Conservation (phyloP, 768 basidiomycete species). For the Mrakia frigida region DNA sequence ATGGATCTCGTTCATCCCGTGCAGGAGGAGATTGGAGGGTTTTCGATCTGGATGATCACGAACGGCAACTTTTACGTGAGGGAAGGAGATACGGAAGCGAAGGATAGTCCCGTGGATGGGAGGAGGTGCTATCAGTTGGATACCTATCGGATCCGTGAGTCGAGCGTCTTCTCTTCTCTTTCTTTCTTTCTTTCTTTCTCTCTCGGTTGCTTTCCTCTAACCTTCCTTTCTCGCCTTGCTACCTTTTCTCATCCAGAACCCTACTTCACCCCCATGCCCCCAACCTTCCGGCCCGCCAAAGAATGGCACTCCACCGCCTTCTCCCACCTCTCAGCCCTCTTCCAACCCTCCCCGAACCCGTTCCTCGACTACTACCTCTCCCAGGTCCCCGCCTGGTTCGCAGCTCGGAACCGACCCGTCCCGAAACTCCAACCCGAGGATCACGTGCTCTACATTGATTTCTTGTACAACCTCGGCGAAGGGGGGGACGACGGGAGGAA, state of each 20-base stretch:
- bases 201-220: too few relatives aligned
- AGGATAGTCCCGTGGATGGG: constrained; percentile 9
- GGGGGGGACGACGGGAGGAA: constrained; percentile 29
- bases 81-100: constrained; percentile 8
- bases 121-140: constrained; percentile 34
- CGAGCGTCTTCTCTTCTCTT: background rate
- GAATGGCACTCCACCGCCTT: constrained; percentile 29
- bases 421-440: constrained; percentile 32
- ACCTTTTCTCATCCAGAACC: constrained; percentile 10
- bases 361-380: constrained; percentile 30
- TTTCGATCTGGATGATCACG: constrained; percentile 34
- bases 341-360: constrained; percentile 32
- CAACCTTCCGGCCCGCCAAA: constrained; percentile 30
- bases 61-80: constrained; percentile 27
- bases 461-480: constrained; percentile 34
- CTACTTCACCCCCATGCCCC: constrained; percentile 29
- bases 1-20: constrained; percentile 27
- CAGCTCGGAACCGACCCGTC: background rate
- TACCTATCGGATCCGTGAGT: constrained; percentile 33
- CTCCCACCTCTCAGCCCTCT: constrained; percentile 27
- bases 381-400: constrained; percentile 27
- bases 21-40: constrained; percentile 34
- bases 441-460: constrained; percentile 34
- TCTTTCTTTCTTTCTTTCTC: background rate
- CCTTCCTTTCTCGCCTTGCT: background rate